These are phyloP conservation scores for Mesembryanthemum crystallinum DNA, from an alignment of 148 eudicot genomes.

Conservation along the genomic window DNA sequence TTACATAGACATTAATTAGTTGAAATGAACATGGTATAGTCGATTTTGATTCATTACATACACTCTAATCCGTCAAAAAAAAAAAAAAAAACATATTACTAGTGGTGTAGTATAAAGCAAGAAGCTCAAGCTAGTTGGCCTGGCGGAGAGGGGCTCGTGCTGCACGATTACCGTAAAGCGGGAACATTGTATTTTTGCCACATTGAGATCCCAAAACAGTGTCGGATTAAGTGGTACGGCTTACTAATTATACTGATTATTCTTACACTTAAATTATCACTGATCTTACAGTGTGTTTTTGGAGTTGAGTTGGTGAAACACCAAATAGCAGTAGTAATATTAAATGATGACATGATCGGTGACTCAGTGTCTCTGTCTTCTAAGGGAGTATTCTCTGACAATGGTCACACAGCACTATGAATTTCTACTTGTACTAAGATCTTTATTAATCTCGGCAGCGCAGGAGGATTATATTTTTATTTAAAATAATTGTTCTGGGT, in stretches of 20 bases:
- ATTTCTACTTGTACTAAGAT: not conserved
- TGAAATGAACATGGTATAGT: too few relatives aligned
- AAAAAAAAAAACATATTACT: too few relatives aligned
- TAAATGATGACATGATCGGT: conserved; percentile 3
- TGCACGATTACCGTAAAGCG: conserved; percentile 31
- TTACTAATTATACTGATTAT: conserved; percentile 30
- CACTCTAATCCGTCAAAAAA: too few relatives aligned
- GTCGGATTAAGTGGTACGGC: conserved; percentile 25
- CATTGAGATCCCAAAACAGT: conserved; percentile 37
- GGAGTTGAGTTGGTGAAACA: conserved; percentile 8
- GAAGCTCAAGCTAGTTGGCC: too few relatives aligned
- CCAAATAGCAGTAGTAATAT: not conserved
- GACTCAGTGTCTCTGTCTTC: conserved; percentile 19
- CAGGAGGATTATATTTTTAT: too few relatives aligned
- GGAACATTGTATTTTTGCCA: conserved; percentile 17
- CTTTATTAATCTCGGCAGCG: too few relatives aligned
- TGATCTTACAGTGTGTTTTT: conserved; percentile 17
- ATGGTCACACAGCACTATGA: not conserved
- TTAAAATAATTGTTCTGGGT: too few relatives aligned
- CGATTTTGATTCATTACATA: too few relatives aligned
- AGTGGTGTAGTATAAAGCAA: too few relatives aligned
- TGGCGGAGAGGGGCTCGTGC: conserved; percentile 8
- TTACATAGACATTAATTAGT: too few relatives aligned
- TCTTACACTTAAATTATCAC: not conserved
- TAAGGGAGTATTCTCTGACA: conserved; percentile 19